These are phyloP conservation scores for Aspergillus pseudotamarii DNA, from an alignment of 2,329 filamentous ascomycete species.

Conservation along the genomic window DNA sequence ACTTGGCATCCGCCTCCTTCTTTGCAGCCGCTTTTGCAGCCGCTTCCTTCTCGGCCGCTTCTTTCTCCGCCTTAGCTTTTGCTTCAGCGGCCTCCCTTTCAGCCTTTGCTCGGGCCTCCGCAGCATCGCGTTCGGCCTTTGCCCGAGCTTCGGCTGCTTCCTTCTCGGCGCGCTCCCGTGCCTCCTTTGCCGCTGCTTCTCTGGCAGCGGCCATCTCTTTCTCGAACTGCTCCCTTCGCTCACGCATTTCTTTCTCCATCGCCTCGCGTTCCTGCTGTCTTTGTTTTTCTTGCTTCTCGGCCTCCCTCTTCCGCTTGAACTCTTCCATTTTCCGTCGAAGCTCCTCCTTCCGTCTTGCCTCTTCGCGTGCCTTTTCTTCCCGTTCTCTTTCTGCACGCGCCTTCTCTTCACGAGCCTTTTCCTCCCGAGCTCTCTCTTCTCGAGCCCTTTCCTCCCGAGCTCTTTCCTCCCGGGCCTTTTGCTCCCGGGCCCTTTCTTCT, in stretches of 20 bases:
- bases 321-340: slow-evolving; percentile 43
- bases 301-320: slow-evolving; percentile 39
- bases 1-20: slow-evolving; percentile 42
- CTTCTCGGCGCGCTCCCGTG: slow-evolving; percentile 33
- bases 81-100: slow-evolving; percentile 34
- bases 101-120: slow-evolving; percentile 26
- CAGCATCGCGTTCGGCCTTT: slow-evolving; percentile 34
- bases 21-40: slow-evolving; percentile 40
- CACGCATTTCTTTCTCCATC: slow-evolving; percentile 43
- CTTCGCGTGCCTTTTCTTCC: slow-evolving; percentile 33
- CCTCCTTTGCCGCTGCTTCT: slow-evolving; percentile 25
- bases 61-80: slow-evolving; percentile 38
- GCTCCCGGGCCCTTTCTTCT: background rate
- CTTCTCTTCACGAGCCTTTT: background rate
- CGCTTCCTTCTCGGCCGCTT: slow-evolving; percentile 69
- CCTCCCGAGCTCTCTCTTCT: background rate
- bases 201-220: slow-evolving; percentile 38
- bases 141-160: slow-evolving; percentile 40
- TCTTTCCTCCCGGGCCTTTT: background rate
- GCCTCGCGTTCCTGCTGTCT: slow-evolving; percentile 43
- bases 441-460: background rate
- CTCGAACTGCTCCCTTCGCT: slow-evolving; percentile 45
- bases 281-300: slow-evolving; percentile 42
- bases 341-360: slow-evolving; percentile 40
- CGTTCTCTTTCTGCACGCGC: background rate